Evolutionary conservation across 257 asterid genomes (phyloP).

Genomic region (Fraxinus pennsylvanica): DNA sequence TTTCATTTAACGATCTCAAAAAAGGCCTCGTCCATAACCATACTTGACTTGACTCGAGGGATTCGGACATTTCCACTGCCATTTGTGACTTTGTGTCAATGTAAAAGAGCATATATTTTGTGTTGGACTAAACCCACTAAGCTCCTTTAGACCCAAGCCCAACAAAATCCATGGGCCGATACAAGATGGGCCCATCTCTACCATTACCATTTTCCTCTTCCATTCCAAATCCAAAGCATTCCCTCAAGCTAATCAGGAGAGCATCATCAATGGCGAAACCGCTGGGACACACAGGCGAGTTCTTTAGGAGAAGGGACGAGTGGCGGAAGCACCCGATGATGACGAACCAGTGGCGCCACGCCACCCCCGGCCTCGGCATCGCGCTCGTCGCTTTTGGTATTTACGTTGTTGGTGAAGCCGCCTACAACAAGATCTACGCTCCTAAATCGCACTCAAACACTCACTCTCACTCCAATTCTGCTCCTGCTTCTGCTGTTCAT

Average conservation of each 20-base stretch:
- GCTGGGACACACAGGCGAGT: constrained; percentile 89
- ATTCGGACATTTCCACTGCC: too few species aligned
- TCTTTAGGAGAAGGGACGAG: constrained; percentile 85
- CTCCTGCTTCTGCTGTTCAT: not conserved
- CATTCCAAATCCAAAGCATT: not conserved
- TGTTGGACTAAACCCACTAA: too few species aligned
- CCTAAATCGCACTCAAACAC: not conserved
- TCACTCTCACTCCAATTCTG: constrained; percentile 21
- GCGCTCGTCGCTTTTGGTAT: constrained; percentile 77
- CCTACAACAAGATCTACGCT: constrained; percentile 46
- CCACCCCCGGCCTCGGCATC: constrained; percentile 90
- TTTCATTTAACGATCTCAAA: too few species aligned
- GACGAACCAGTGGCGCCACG: constrained; percentile 84
- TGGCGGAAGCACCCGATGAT: constrained; percentile 98
- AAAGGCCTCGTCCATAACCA: too few species aligned
- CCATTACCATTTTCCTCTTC: not conserved
- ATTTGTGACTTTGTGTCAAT: too few species aligned
- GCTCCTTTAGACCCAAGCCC: too few species aligned
- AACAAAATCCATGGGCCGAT: too few species aligned
- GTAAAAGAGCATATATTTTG: too few species aligned
- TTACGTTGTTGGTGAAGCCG: constrained; percentile 65
- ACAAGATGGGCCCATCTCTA: not conserved
- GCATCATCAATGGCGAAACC: constrained; percentile 49
- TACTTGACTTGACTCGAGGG: too few species aligned
- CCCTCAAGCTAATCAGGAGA: not conserved